A percentile compares a stretch with the other conserved stretches of the same genome.
Evolutionary conservation across 257 asterid species (phyloP).

Genomic region (Penstemon newberryi): DNA sequence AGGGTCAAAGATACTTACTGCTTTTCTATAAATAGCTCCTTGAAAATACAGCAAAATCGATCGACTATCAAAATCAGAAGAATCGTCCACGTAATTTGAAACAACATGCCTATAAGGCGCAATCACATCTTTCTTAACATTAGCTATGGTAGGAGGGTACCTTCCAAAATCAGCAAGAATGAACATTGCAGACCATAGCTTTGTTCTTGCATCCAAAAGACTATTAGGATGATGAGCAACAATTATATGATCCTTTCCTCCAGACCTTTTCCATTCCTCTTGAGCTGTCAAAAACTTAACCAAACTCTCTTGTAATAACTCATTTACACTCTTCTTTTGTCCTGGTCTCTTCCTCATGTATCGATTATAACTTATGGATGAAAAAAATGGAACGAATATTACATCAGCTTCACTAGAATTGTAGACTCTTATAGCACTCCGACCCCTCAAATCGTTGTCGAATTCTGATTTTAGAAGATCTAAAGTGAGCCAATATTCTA

Average conservation of each 20-base stretch:
- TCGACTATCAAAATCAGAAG: slow-evolving; percentile 67
- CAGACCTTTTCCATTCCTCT: slow-evolving; percentile 77
- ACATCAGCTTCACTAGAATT: slow-evolving; percentile 92
- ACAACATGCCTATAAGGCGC: slow-evolving; percentile 88
- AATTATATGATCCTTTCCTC: slow-evolving; percentile 80
- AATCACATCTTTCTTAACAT: slow-evolving; percentile 82
- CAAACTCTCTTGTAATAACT: slow-evolving; percentile 66
- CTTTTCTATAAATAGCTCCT: slow-evolving; percentile 94
- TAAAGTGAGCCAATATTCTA: slow-evolving; percentile 89
- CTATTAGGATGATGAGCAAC: slow-evolving; percentile 97
- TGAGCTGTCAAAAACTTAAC: slow-evolving; percentile 59
- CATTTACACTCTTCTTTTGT: slow-evolving; percentile 48
- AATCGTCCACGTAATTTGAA: slow-evolving; percentile 52
- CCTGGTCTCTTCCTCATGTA: slow-evolving; percentile 52
- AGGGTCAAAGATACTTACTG: slow-evolving; percentile 46
- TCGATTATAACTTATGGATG: slow-evolving; percentile 80
- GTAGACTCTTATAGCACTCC: slow-evolving; percentile 60
- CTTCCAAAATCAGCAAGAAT: slow-evolving; percentile 90
- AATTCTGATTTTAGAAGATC: slow-evolving; percentile 73
- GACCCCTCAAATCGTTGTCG: slow-evolving; percentile 35
- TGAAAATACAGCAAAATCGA: slow-evolving; percentile 82
- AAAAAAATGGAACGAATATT: slow-evolving; percentile 82
- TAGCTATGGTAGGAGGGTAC: slow-evolving; percentile 84
- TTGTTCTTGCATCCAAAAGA: slow-evolving; percentile 69
- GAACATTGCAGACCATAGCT: slow-evolving; percentile 85